These are phyloP conservation scores for Neopestalotiopsis clavispora DNA, from an alignment of 2,329 filamentous ascomycete species.

Conservation along the genomic window DNA sequence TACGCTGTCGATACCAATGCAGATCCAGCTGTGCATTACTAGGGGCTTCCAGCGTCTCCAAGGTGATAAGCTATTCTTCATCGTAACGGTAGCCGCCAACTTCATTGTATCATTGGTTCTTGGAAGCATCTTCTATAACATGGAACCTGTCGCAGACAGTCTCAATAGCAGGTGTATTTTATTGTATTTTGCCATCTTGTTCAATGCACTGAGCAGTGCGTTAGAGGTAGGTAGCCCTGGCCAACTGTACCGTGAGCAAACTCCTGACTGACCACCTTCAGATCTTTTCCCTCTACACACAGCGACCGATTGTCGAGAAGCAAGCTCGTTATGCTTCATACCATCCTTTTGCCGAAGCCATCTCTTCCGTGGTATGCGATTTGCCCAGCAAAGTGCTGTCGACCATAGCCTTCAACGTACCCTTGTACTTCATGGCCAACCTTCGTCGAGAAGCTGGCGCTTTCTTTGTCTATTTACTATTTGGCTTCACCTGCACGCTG, in stretches of 20 bases:
- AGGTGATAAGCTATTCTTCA: constrained; percentile 76
- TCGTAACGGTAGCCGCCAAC: constrained; percentile 74
- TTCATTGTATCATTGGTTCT: constrained; percentile 78
- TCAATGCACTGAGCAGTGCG: constrained; percentile 83
- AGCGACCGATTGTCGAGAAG: constrained; percentile 90
- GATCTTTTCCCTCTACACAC: constrained; percentile 81
- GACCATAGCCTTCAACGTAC: constrained; percentile 74
- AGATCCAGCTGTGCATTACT: constrained; percentile 79
- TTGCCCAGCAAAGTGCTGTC: constrained; percentile 79
- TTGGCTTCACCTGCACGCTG: constrained; percentile 73
- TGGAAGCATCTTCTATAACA: constrained; percentile 80
- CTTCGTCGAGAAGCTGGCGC: constrained; percentile 71
- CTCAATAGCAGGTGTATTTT: constrained; percentile 82
- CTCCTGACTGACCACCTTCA: constrained; percentile 60
- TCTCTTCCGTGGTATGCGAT: constrained; percentile 83
- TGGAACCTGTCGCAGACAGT: constrained; percentile 66
- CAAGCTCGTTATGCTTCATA: constrained; percentile 87
- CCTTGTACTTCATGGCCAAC: constrained; percentile 86
- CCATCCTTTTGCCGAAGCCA: constrained; percentile 83
- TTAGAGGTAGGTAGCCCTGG: constrained; percentile 69
- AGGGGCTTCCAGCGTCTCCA: constrained; percentile 79
- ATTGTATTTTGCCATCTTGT: constrained; percentile 85
- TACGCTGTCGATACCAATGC: constrained; percentile 77
- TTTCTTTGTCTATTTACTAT: constrained; percentile 84
- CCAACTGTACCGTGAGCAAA: constrained; percentile 48